Percentiles rank a stretch among this genome's conserved stretches.
These are phyloP conservation scores for Teratosphaeria nubilosa DNA, from an alignment of 2,329 filamentous ascomycete species.

Conservation along the genomic window DNA sequence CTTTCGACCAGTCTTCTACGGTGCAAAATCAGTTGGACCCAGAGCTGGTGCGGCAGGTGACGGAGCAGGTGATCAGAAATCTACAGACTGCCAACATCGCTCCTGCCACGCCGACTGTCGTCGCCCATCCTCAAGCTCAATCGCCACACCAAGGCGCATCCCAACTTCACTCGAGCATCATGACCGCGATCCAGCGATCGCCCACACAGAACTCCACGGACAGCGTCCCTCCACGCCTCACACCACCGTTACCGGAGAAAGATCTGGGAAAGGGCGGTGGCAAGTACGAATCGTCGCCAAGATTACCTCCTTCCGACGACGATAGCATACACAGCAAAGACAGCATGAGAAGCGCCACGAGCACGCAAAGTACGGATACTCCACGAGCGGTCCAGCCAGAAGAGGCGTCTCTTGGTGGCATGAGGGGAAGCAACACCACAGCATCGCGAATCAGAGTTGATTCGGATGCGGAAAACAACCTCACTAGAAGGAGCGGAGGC, in stretches of 20 bases:
- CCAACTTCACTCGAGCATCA: conserved; percentile 13
- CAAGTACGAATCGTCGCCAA: conserved; percentile 25
- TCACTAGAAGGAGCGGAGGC: not conserved
- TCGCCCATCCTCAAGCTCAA: conserved; percentile 17
- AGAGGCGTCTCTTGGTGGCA: not conserved
- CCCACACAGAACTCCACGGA: conserved; percentile 33
- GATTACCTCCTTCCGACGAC: conserved; percentile 23
- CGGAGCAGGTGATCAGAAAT: conserved; percentile 42
- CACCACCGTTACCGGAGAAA: conserved; percentile 43
- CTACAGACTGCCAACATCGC: conserved; percentile 16
- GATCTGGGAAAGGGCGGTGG: conserved; percentile 5
- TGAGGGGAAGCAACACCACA: conserved; percentile 11
- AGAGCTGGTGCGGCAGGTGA: conserved; percentile 48
- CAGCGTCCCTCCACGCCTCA: conserved; percentile 41
- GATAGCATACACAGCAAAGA: conserved; percentile 12
- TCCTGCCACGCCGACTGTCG: conserved; percentile 16
- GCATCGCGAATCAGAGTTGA: not conserved
- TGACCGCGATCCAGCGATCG: conserved; percentile 20
- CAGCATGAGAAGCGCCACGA: conserved; percentile 10
- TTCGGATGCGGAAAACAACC: not conserved
- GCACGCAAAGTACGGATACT: conserved; percentile 13
- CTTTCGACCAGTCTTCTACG: conserved; percentile 42
- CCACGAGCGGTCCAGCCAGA: conserved; percentile 12
- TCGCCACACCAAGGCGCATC: conserved; percentile 23
- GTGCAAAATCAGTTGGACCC: conserved; percentile 45